These are phyloP conservation scores for Xylariaceae sp. DNA, from an alignment of 2,329 filamentous ascomycete genomes.

Conservation along the genomic window DNA sequence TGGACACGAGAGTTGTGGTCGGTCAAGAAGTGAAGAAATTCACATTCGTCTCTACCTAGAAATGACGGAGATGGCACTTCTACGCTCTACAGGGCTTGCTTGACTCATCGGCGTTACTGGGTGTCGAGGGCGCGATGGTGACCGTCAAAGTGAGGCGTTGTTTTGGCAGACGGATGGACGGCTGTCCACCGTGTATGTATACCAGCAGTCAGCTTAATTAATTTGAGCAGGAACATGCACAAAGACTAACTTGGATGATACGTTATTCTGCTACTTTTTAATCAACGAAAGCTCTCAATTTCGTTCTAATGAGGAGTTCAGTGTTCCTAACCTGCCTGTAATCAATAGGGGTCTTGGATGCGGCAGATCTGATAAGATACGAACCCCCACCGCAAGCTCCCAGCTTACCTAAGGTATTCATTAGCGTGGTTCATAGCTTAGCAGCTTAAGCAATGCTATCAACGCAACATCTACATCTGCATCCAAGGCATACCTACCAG, in stretches of 20 bases:
- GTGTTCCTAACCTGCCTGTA: no score
- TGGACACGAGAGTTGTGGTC: conserved; percentile 68
- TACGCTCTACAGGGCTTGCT: conserved; percentile 11
- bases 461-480: background rate
- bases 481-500: background rate
- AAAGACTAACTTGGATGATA: background rate
- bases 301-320: no score
- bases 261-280: background rate
- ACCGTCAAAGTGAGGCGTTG: conserved; percentile 20
- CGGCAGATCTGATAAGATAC: conserved; percentile 1
- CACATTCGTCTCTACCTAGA: background rate
- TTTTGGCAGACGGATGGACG: conserved; percentile 10
- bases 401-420: background rate
- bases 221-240: background rate
- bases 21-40: conserved; percentile 46
- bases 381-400: background rate
- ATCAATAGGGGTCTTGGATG: background rate
- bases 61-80: conserved; percentile 4
- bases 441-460: background rate
- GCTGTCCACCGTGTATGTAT: conserved; percentile 10
- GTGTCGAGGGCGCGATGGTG: conserved; percentile 12
- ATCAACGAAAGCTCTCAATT: background rate
- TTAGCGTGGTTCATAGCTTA: conserved; percentile 3
- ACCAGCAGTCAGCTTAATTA: conserved; percentile 1
- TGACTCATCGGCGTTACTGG: conserved; percentile 18